Evolutionary conservation across 2,329 filamentous ascomycete genomes (phyloP).

Genomic region (Teratosphaeriaceae sp.): DNA sequence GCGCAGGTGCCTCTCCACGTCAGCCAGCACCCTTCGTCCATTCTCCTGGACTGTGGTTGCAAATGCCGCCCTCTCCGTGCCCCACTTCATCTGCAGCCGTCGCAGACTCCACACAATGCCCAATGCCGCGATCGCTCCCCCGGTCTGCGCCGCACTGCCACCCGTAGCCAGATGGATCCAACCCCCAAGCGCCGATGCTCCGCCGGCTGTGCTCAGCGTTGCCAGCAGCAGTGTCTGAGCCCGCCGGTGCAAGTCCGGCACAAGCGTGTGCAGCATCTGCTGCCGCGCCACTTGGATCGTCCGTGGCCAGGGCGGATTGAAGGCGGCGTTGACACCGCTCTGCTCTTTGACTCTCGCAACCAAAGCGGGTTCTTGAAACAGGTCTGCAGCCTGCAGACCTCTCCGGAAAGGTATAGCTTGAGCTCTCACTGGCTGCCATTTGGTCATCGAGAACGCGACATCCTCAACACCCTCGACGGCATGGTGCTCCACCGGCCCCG

Average conservation of each 20-base stretch:
- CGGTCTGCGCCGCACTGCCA: conserved; percentile 49
- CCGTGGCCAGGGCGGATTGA: conserved; percentile 57
- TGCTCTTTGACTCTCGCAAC: conserved; percentile 20
- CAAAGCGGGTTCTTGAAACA: conserved; percentile 22
- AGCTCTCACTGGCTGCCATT: conserved; percentile 6
- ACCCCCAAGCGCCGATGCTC: conserved; percentile 45
- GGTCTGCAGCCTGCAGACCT: conserved; percentile 14
- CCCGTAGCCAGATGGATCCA: conserved; percentile 51
- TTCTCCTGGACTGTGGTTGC: conserved; percentile 50
- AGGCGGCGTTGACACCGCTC: conserved; percentile 25
- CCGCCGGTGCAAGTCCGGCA: conserved; percentile 39
- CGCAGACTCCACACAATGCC: conserved; percentile 52
- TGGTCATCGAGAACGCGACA: neutral
- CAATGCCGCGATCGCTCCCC: conserved; percentile 52
- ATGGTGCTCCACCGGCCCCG: neutral
- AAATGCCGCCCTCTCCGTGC: conserved; percentile 46
- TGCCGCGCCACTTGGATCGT: conserved; percentile 67
- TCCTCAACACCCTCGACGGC: conserved; percentile 9
- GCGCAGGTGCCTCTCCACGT: conserved; percentile 46
- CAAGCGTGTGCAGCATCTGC: conserved; percentile 32
- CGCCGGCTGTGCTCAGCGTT: conserved; percentile 64
- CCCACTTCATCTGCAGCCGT: conserved; percentile 54
- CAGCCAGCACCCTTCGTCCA: conserved; percentile 48
- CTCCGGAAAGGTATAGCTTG: conserved; percentile 14
- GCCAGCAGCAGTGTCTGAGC: conserved; percentile 56